A percentile compares a stretch with the other conserved stretches of the same genome.
Conservation (phyloP, 2,329 filamentous ascomycete genomes). For the Aspergillus calidoustus region DNA sequence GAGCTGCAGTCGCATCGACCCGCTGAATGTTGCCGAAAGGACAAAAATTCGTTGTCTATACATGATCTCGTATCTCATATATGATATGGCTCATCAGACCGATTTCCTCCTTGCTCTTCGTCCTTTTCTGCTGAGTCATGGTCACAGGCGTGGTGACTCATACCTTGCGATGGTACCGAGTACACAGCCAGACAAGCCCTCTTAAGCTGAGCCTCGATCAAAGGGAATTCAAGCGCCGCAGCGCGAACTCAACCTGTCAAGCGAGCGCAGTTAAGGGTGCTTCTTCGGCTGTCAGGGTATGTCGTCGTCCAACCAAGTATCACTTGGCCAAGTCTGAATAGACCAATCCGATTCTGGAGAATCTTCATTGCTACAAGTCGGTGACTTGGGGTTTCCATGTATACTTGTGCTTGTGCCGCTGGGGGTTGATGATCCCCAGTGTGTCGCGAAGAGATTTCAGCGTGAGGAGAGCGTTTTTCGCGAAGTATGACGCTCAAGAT, state of each 20-base stretch:
- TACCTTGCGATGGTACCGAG: conserved; percentile 12
- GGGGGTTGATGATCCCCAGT: conserved; percentile 20
- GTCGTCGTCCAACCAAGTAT: conserved; percentile 31
- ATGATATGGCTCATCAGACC: not conserved
- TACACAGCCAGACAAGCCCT: conserved; percentile 16
- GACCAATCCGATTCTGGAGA: conserved; percentile 45
- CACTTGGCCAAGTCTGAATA: conserved; percentile 39
- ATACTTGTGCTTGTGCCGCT: conserved; percentile 31
- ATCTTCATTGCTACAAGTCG: conserved; percentile 52
- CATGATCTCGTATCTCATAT: not conserved
- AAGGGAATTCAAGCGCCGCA: conserved; percentile 45
- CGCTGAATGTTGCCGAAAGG: not conserved
- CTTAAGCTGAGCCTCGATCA: not conserved
- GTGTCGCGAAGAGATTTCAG: conserved; percentile 13
- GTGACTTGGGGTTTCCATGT: conserved; percentile 38
- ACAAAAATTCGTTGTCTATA: not conserved
- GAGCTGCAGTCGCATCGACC: not conserved
- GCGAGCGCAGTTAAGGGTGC: conserved; percentile 11
- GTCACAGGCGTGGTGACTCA: conserved; percentile 3
- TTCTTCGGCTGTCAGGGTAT: conserved; percentile 19
- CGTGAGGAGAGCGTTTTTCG: conserved; percentile 3
- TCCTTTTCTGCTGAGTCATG: not conserved
- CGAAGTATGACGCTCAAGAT: conserved; percentile 9
- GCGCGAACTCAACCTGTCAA: conserved; percentile 44
- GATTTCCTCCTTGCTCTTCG: not conserved